Conservation (phyloP, 2,329 filamentous ascomycete species). For the Cercospora nicotianae region DNA sequence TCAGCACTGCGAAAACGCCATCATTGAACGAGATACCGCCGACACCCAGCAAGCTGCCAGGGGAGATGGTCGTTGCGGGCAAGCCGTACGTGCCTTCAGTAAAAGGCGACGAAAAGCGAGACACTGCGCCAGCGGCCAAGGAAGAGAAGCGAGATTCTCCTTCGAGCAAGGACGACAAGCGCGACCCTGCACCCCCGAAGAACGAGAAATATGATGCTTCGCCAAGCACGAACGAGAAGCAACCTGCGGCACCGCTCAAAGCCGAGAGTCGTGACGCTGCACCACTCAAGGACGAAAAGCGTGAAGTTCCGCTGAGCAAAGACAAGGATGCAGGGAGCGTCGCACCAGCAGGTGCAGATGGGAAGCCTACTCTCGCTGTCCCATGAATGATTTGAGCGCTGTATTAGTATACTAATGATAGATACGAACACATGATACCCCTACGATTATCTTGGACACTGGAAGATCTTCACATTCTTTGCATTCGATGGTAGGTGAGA, state of each 20-base stretch:
- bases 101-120: neutral
- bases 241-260: neutral
- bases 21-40: neutral
- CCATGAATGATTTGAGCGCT: neutral
- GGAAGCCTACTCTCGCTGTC: neutral
- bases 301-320: neutral
- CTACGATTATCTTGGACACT: neutral
- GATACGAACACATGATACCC: neutral
- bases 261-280: neutral
- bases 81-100: conserved; percentile 12
- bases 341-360: neutral
- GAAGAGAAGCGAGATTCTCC: neutral
- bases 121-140: neutral
- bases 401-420: neutral
- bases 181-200: neutral
- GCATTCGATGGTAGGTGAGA: neutral
- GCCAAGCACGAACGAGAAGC: neutral
- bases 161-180: neutral
- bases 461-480: neutral
- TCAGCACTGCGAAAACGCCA: conserved; percentile 5
- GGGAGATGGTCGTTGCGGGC: neutral
- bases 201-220: neutral
- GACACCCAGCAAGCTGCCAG: conserved; percentile 5
- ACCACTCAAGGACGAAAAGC: neutral
- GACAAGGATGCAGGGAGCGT: neutral